Base-by-base conservation (phyloP, 1,284 basidiomycete genomes). In the Irpex lacteus region DNA sequence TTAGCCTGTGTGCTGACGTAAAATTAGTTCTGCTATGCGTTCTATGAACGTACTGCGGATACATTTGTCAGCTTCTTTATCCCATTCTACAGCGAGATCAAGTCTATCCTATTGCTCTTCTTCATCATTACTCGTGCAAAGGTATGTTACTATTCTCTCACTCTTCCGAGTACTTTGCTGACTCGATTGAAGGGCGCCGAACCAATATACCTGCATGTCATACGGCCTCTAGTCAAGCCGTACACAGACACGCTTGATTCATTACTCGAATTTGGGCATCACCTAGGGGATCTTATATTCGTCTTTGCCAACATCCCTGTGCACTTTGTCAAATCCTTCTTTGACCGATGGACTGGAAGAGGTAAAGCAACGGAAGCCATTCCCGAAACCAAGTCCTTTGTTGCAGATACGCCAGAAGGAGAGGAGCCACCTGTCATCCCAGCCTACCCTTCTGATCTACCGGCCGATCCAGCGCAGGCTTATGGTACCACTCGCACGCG, bases 31-130 rank as follows among this genome's bases (percentile, higher is more conserved):
- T 88, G 85, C 70, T 82, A 88, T 67, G 78, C 82, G 13, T 75
- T 81, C 34, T 89, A 91, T 67, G 91, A 93, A 74, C 80, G 85
- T 59, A 79, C 83, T 19, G 71, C 85, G 26, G 91, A 93, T 73
- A 75, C 76, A 47, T 73, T 91, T 58, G 74, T 91, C 63, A 84
- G 83, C 66, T 75, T 93, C 9, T 85, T 93, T 67, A 81, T 91
- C 60, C 91, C 91, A 11, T 93, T 93, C 71, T 92, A 93, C 73
- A 84, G 86, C 69, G 90, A 92, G 76, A 78, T 91, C 75, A 93
- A 93, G 75, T 85, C 87, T 1, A 70, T 91, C 57, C 78, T 83
- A 18, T 78, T 92, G 8, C 71, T 93, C 13, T 92, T 92, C 74
- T 82, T 93, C 60, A 79, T 93, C 32, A 67, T 92, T 47, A 90